phyloP scores from a whole-genome alignment of 148 eudicot genomes.

The Salicornia ramosissima region DNA sequence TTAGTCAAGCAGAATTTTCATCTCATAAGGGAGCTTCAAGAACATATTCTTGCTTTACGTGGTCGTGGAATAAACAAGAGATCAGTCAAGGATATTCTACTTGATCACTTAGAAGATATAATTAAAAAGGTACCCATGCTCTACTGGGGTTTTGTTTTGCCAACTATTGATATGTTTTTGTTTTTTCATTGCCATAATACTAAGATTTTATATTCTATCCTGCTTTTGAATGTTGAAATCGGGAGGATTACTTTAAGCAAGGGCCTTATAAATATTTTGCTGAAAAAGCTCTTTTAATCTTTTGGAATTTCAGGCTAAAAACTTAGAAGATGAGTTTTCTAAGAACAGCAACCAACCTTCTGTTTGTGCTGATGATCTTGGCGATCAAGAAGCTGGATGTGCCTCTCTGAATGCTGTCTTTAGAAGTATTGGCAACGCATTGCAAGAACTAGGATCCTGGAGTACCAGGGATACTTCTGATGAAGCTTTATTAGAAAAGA shows the following conservation, averaged over 20 bases:
- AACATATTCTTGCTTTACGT: constrained; percentile 35
- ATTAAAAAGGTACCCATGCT: constrained; percentile 47
- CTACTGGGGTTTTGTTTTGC: no score
- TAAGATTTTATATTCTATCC: no score
- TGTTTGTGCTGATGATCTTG: constrained; percentile 16
- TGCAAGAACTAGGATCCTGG: constrained; percentile 38
- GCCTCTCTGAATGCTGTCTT: constrained; percentile 35
- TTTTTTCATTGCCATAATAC: no score
- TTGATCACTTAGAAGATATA: constrained; percentile 52
- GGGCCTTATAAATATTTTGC: not conserved
- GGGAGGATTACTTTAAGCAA: not conserved
- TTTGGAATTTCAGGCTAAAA: constrained; percentile 41
- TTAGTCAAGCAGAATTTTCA: constrained; percentile 50
- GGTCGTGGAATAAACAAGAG: constrained; percentile 33
- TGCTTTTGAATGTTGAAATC: no score
- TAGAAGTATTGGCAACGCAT: constrained; percentile 32
- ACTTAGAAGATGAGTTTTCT: constrained; percentile 39
- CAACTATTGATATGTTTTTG: no score
- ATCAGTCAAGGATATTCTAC: constrained; percentile 49
- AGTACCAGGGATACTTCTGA: constrained; percentile 24
- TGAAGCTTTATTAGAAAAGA: constrained; percentile 41
- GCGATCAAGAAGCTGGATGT: constrained; percentile 29
- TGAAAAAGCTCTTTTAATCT: constrained; percentile 14
- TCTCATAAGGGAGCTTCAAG: constrained; percentile 52
- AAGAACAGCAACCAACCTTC: constrained; percentile 23